These are phyloP conservation scores for Passalora sequoiae DNA, from an alignment of 2,329 filamentous ascomycete genomes.

Conservation along the genomic window DNA sequence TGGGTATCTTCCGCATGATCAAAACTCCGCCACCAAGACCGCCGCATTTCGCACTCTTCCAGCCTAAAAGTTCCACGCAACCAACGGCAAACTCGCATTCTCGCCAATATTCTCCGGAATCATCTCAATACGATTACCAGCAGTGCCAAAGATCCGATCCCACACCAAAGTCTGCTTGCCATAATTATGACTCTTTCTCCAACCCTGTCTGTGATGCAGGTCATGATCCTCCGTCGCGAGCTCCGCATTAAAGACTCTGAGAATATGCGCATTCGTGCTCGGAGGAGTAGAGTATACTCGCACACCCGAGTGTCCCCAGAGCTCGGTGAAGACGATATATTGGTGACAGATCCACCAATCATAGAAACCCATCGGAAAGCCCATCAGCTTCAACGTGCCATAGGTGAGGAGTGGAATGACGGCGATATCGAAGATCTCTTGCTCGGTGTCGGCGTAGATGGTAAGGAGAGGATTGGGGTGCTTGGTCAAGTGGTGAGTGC, in stretches of 20 bases:
- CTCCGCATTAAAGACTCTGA: slow-evolving; percentile 34
- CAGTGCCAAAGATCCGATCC: slow-evolving; percentile 36
- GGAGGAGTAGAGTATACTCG: slow-evolving; percentile 36
- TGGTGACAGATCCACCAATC: slow-evolving; percentile 46
- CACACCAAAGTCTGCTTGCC: slow-evolving; percentile 40
- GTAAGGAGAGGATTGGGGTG: slow-evolving; percentile 43
- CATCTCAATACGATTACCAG: slow-evolving; percentile 35
- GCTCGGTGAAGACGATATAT: slow-evolving; percentile 42
- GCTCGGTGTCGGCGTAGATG: slow-evolving; percentile 41
- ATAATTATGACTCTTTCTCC: slow-evolving; percentile 38
- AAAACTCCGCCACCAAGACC: too few species aligned
- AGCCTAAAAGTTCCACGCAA: slow-evolving; percentile 2
- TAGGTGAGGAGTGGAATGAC: slow-evolving; percentile 41
- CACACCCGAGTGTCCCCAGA: slow-evolving; percentile 39
- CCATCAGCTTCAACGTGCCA: slow-evolving; percentile 34
- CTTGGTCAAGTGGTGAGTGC: slow-evolving; percentile 45
- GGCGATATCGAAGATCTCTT: slow-evolving; percentile 42
- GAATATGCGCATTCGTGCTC: slow-evolving; percentile 34
- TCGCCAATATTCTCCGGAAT: neutral
- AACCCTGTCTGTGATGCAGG: slow-evolving; percentile 37
- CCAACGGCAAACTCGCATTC: neutral
- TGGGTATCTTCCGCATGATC: too few species aligned
- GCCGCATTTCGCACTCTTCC: too few species aligned
- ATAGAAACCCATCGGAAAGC: slow-evolving; percentile 44
- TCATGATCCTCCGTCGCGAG: slow-evolving; percentile 43